These are phyloP conservation scores for Aspergillus awamori DNA, from an alignment of 2,329 filamentous ascomycete species.

Conservation along the genomic window DNA sequence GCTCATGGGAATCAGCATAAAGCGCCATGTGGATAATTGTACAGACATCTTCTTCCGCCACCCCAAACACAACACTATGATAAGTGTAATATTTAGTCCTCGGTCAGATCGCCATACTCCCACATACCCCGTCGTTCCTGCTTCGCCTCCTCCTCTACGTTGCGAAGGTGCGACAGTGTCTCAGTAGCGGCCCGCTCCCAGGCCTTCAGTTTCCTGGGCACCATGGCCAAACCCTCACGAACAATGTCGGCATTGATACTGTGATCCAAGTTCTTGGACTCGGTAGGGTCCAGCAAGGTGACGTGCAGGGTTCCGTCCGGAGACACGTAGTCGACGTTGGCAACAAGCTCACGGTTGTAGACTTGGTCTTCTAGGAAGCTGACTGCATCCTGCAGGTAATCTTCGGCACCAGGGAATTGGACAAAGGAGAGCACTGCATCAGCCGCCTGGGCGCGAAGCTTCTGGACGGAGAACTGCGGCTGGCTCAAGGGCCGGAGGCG, in stretches of 20 bases:
- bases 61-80: slow-evolving; percentile 1
- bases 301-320: slow-evolving; percentile 83
- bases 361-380: slow-evolving; percentile 74
- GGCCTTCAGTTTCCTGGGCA: slow-evolving; percentile 84
- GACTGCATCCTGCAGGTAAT: slow-evolving; percentile 83
- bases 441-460: slow-evolving; percentile 81
- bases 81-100: slow-evolving; percentile 62
- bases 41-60: slow-evolving; percentile 9
- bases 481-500: slow-evolving; percentile 79
- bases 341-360: slow-evolving; percentile 76
- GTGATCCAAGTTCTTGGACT: slow-evolving; percentile 65
- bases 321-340: slow-evolving; percentile 82
- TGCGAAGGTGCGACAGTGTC: slow-evolving; percentile 70
- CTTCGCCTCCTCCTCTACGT: slow-evolving; percentile 79
- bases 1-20: slow-evolving; percentile 13
- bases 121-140: slow-evolving; percentile 82
- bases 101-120: slow-evolving; percentile 97
- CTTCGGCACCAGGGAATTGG: slow-evolving; percentile 78
- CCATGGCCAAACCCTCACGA: slow-evolving; percentile 82
- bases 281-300: slow-evolving; percentile 80
- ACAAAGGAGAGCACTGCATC: slow-evolving; percentile 87
- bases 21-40: slow-evolving; percentile 13
- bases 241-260: slow-evolving; percentile 91
- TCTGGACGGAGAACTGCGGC: slow-evolving; percentile 75
- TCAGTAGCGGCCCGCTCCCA: slow-evolving; percentile 82